Evolutionary conservation across 75 land plant genomes (phyloP).

Genomic region (Cunninghamia lanceolata): DNA sequence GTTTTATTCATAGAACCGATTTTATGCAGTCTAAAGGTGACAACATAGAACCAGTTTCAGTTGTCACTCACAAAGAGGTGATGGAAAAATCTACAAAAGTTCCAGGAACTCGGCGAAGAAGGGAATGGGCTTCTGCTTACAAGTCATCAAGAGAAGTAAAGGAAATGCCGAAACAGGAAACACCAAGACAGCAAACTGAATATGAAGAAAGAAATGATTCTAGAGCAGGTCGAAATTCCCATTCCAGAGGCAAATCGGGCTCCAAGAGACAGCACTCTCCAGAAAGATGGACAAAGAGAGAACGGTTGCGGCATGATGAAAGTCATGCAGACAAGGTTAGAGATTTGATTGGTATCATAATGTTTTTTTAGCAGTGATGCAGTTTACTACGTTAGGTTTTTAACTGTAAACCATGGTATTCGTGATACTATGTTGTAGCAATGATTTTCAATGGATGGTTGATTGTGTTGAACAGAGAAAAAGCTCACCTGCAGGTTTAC

Average conservation of each 20-base stretch:
- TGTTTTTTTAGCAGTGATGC: background rate
- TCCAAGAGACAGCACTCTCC: slow-evolving; percentile 43
- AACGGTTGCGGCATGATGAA: slow-evolving; percentile 42
- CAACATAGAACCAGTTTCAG: slow-evolving; percentile 1
- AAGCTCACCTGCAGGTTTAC: slow-evolving; percentile 34
- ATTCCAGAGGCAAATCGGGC: slow-evolving; percentile 7
- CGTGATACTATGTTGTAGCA: background rate
- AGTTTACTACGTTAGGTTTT: background rate
- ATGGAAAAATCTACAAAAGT: slow-evolving; percentile 17
- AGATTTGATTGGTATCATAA: background rate
- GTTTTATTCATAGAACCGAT: background rate
- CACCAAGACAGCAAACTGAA: slow-evolving; percentile 14
- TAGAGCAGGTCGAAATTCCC: slow-evolving; percentile 5
- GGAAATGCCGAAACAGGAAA: slow-evolving; percentile 27
- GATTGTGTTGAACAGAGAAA: slow-evolving; percentile 34
- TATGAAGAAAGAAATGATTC: slow-evolving; percentile 18
- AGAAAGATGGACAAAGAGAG: slow-evolving; percentile 35
- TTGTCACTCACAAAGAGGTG: slow-evolving; percentile 12
- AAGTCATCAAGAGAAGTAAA: slow-evolving; percentile 18
- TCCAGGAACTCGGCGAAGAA: slow-evolving; percentile 28
- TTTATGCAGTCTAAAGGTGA: slow-evolving; percentile 11
- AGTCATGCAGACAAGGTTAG: slow-evolving; percentile 7
- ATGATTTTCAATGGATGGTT: background rate
- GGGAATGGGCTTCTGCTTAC: slow-evolving; percentile 34
- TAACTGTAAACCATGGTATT: background rate